phyloP scores from a whole-genome alignment of 1,139 yeast genomes.

The Suhomyces yuchorum region DNA sequence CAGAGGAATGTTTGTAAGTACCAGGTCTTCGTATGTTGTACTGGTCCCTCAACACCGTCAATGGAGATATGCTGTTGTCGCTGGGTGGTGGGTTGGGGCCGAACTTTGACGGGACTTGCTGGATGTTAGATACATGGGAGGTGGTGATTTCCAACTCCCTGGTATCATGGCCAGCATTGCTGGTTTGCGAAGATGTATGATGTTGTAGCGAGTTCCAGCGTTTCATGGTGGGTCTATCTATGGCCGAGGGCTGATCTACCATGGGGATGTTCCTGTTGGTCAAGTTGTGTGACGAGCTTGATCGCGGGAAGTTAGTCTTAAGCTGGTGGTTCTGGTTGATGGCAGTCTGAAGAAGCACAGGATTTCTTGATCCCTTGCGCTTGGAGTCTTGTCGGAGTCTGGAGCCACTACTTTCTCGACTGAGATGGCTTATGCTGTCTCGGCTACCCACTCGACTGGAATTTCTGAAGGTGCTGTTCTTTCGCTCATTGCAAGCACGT shows the following conservation, averaged over 20 bases:
- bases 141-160: neutral
- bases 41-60: constrained; percentile 33
- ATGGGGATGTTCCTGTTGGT: constrained; percentile 25
- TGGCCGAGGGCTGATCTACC: constrained; percentile 9
- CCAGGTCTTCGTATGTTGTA: constrained; percentile 31
- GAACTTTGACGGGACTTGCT: neutral
- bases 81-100: neutral
- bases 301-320: constrained; percentile 10
- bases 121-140: neutral
- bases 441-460: neutral
- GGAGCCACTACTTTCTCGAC: neutral
- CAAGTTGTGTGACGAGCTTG: constrained; percentile 10
- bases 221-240: constrained; percentile 15
- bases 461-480: neutral
- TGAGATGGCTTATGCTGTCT: neutral
- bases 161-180: neutral
- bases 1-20: neutral
- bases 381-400: constrained; percentile 1
- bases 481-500: neutral
- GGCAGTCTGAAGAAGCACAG: constrained; percentile 13
- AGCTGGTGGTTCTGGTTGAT: constrained; percentile 14
- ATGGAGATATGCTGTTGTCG: constrained; percentile 28
- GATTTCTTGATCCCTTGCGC: constrained; percentile 4
- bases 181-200: neutral
- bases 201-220: constrained; percentile 28